A percentile compares a stretch with the other conserved stretches of the same genome.
Conservation (phyloP, 306 rosid genomes). For the Quercus variabilis region DNA sequence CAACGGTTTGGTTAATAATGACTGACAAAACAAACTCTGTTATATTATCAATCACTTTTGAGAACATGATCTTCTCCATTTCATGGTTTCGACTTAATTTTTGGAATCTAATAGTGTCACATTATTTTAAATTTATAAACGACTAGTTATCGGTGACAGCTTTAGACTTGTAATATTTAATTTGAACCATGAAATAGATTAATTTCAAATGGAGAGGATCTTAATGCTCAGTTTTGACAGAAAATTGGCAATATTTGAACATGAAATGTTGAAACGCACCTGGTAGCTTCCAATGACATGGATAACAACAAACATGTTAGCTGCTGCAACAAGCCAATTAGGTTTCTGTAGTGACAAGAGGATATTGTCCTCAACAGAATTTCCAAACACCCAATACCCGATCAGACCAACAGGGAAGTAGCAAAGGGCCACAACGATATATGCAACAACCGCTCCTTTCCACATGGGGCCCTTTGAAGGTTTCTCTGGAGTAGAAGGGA, state of each 20-base stretch:
- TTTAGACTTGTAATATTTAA: too few species aligned
- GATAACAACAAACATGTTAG: constrained; percentile 66
- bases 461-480: constrained; percentile 93
- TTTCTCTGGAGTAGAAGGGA: constrained; percentile 67
- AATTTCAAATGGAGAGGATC: too few species aligned
- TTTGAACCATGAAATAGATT: too few species aligned
- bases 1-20: background rate
- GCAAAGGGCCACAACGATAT: constrained; percentile 67
- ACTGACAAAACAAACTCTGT: background rate
- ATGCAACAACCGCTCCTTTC: constrained; percentile 71
- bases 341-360: constrained; percentile 50
- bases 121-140: too few species aligned
- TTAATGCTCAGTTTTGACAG: too few species aligned
- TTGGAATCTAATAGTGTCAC: too few species aligned
- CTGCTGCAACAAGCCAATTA: constrained; percentile 63
- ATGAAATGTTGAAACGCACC: constrained; percentile 16
- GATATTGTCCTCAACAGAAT: constrained; percentile 42
- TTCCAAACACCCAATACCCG: constrained; percentile 64
- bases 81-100: too few species aligned
- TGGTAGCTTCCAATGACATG: constrained; percentile 91
- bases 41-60: too few species aligned
- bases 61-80: too few species aligned
- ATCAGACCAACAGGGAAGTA: constrained; percentile 73
- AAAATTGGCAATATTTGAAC: background rate
- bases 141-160: too few species aligned